Conservation (phyloP, 1,284 basidiomycete genomes). For the Hymenochaete sp. region DNA sequence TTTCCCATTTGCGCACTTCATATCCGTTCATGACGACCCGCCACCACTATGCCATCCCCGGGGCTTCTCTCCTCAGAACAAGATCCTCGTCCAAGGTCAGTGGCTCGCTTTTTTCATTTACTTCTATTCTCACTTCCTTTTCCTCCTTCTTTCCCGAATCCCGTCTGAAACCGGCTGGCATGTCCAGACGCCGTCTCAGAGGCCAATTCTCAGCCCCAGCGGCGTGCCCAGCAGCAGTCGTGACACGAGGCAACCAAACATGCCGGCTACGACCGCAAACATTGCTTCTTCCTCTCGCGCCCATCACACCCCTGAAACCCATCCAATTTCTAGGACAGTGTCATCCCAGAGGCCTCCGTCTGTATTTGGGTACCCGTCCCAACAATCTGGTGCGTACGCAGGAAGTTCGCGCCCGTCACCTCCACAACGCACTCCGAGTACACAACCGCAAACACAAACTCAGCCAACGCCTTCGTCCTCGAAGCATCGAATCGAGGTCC, state of each 20-base stretch:
- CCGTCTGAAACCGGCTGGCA: neutral
- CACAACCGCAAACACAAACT: slow-evolving; percentile 3
- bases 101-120: neutral
- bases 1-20: too few relatives aligned
- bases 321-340: neutral
- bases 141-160: neutral
- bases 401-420: slow-evolving; percentile 7
- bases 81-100: slow-evolving; percentile 15
- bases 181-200: slow-evolving; percentile 9
- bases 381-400: slow-evolving; percentile 3
- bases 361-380: slow-evolving; percentile 11
- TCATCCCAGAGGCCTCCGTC: slow-evolving; percentile 14
- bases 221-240: slow-evolving; percentile 11
- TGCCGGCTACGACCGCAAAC: neutral
- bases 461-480: slow-evolving; percentile 13
- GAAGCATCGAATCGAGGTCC: slow-evolving; percentile 7
- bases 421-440: slow-evolving; percentile 4
- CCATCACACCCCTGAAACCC: slow-evolving; percentile 10
- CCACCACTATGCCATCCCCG: slow-evolving; percentile 16
- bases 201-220: neutral
- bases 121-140: neutral
- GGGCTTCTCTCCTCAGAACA: slow-evolving; percentile 14
- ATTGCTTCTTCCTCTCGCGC: slow-evolving; percentile 7
- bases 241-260: slow-evolving; percentile 14
- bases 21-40: slow-evolving; percentile 16